Percentiles rank a stretch among this genome's conserved stretches.
Conservation (phyloP, 2,329 filamentous ascomycete species). For the Fusarium sterilihyphosum region DNA sequence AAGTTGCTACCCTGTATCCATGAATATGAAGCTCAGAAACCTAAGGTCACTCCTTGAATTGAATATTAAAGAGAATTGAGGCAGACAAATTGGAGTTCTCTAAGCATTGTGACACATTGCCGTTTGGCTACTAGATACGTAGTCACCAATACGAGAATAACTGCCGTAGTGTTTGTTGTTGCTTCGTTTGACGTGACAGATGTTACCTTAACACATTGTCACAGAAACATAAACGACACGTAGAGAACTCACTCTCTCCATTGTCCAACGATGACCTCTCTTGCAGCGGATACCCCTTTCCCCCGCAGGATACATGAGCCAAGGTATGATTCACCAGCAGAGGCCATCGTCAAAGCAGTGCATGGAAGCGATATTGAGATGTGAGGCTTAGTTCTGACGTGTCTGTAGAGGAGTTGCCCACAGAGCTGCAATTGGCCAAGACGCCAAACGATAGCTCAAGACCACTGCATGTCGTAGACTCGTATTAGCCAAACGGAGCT, state of each 20-base stretch:
- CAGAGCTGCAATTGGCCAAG: constrained; percentile 18
- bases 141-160: not conserved
- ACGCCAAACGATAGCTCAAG: not conserved
- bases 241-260: not conserved
- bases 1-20: not conserved
- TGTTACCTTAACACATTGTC: not conserved
- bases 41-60: not conserved
- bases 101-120: too few relatives aligned
- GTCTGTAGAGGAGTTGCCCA: constrained; percentile 18
- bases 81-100: not conserved
- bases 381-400: constrained; percentile 32
- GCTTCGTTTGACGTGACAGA: not conserved
- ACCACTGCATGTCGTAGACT: not conserved
- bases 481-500: not conserved
- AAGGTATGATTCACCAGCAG: not conserved
- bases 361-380: constrained; percentile 32
- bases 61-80: not conserved
- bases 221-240: not conserved
- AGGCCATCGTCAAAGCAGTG: not conserved
- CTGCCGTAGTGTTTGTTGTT: not conserved
- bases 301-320: constrained; percentile 10
- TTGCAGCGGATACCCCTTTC: constrained; percentile 2
- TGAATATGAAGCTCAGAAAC: not conserved
- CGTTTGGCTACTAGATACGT: not conserved
- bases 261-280: not conserved